These are phyloP conservation scores for Aspergillus aculeatus DNA, from an alignment of 2,329 filamentous ascomycete genomes.

Conservation along the genomic window DNA sequence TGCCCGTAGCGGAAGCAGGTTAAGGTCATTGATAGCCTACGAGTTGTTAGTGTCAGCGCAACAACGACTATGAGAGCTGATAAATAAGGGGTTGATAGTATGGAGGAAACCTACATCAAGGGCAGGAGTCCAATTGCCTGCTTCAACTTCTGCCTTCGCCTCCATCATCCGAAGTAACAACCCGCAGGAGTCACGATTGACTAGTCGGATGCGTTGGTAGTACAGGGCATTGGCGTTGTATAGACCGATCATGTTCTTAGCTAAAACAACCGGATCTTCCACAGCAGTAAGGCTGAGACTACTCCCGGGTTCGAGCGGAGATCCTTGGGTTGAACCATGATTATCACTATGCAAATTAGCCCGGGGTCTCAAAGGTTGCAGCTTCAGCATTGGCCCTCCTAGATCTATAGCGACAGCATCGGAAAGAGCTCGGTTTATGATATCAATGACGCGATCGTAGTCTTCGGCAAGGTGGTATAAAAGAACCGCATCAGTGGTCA, in stretches of 20 bases:
- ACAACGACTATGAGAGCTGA: neutral
- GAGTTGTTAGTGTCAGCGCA: constrained; percentile 13
- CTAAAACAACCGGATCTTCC: constrained; percentile 65
- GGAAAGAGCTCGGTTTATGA: constrained; percentile 85
- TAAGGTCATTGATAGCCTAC: constrained; percentile 70
- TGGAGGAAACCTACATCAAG: constrained; percentile 57
- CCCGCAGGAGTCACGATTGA: constrained; percentile 59
- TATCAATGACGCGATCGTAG: constrained; percentile 88
- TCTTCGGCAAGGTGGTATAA: constrained; percentile 93
- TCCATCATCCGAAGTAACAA: constrained; percentile 61
- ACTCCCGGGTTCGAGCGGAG: constrained; percentile 38
- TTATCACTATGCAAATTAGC: constrained; percentile 32
- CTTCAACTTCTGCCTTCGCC: constrained; percentile 60
- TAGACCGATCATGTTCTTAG: constrained; percentile 60
- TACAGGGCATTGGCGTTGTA: constrained; percentile 63
- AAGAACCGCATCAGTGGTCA: constrained; percentile 89
- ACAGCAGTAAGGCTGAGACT: constrained; percentile 64
- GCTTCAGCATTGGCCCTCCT: constrained; percentile 73
- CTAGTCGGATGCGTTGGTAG: constrained; percentile 57
- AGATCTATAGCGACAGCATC: constrained; percentile 85
- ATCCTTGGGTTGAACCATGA: constrained; percentile 45
- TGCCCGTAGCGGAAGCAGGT: constrained; percentile 77
- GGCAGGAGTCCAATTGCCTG: constrained; percentile 59
- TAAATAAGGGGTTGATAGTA: neutral
- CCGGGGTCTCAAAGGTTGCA: constrained; percentile 78